Base-by-base conservation (phyloP, 106 monocot genomes). In the Platanthera zijinensis region DNA sequence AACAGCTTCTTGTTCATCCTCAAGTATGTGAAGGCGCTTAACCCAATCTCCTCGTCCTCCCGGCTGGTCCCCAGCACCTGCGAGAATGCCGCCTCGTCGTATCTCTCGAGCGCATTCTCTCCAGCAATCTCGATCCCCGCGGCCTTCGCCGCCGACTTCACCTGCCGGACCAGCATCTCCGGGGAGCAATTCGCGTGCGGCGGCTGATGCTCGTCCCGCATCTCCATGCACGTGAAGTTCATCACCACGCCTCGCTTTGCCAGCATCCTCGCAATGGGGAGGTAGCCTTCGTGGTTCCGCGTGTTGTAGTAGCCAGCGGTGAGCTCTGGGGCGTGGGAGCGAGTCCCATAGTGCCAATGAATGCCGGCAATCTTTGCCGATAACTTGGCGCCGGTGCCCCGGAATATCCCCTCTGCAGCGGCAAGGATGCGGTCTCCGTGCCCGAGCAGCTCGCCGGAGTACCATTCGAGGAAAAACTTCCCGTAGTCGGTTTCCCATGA, bases 261-360 rank as follows among this genome's bases (percentile, higher is more conserved):
- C 69, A 95, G 61, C 87, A 84, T 73, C 52, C 51, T 47, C 0
- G 89, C 95, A 14, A 95, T 76, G 1, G 89, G 85, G 5, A 83
- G 18, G 77, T 95, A 95, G 3, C 91, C 89, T 6, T 95, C 86
- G 10, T 74, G 57, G 19, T 78, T 10, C 18, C 89, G 52, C 1
- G 93, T 91, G 87, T 96, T 96, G 90, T 93, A 96, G 77, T 96
- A 96, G 3, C 96, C 96, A 1, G 90, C 89, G 0, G 90, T 93
- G 10, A 96, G 87, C 69, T 96, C 93, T 2, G 96, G 84, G 0
- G 96, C 82, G 39, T 92, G 96, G 22, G 96, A 90, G 25, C 85
- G 81, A 1, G 87, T 89, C 7, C 74, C n/a, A 77, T 90, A 96
- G 75, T 96, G 96, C 96, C 96, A 96, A 81, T 96, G 89, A 74